Evolutionary conservation across 2,329 filamentous ascomycete species (phyloP).

Genomic region (Fusarium incarnatum): DNA sequence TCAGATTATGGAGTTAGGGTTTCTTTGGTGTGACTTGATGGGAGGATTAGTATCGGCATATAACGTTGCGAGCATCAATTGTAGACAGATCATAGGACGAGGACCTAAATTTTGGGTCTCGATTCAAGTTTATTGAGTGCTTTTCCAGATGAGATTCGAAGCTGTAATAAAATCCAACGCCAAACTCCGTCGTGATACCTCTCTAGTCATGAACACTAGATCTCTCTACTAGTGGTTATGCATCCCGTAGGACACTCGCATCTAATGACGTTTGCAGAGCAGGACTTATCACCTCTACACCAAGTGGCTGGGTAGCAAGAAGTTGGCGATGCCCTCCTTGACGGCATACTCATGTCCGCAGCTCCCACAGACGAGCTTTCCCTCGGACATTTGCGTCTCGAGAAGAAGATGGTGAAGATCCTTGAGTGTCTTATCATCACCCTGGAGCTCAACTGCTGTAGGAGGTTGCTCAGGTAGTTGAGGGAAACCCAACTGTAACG

Average conservation of each 20-base stretch:
- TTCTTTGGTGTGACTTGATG: constrained; percentile 43
- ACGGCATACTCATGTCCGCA: constrained; percentile 95
- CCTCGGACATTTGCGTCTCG: constrained; percentile 90
- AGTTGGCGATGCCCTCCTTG: constrained; percentile 97
- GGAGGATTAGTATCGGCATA: constrained; percentile 41
- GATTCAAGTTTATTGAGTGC: constrained; percentile 20
- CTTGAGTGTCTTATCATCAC: constrained; percentile 75
- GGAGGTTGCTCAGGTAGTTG: constrained; percentile 74
- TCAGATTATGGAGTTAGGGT: constrained; percentile 49
- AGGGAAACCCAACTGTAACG: constrained; percentile 79
- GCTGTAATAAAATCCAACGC: constrained; percentile 38
- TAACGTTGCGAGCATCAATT: constrained; percentile 36
- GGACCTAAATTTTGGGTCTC: constrained; percentile 16
- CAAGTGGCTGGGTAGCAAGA: constrained; percentile 91
- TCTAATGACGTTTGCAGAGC: not conserved
- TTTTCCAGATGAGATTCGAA: constrained; percentile 31
- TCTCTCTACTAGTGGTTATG: constrained; percentile 1
- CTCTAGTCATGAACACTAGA: constrained; percentile 11
- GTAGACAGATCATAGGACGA: constrained; percentile 37
- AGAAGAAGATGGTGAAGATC: constrained; percentile 86
- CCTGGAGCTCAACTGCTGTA: constrained; percentile 69
- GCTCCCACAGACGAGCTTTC: constrained; percentile 88
- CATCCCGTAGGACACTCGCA: not conserved
- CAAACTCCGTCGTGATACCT: constrained; percentile 42
- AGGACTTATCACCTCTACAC: constrained; percentile 59